Evolutionary conservation across 345 rosid genomes (phyloP).

Genomic region (Cardiospermum halicacabum): DNA sequence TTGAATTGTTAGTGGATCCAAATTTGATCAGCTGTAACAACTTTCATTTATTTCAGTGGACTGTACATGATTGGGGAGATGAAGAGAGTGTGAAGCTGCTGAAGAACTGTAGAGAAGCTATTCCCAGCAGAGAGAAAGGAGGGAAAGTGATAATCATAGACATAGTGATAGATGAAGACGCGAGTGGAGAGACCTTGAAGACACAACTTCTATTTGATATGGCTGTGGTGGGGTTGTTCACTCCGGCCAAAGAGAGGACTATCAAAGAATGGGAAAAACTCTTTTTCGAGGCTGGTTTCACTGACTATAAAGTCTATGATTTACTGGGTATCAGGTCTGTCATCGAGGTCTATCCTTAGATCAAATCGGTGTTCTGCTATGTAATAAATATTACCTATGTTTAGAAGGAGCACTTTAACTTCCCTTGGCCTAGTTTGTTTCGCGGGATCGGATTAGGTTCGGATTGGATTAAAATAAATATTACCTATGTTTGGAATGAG

Average conservation of each 20-base stretch:
- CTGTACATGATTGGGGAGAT: conserved; percentile 8
- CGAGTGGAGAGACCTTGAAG: conserved; percentile 17
- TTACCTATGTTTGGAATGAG: too few species aligned
- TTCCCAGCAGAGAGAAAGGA: background rate
- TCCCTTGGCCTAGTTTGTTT: too few species aligned
- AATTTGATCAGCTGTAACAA: too few species aligned
- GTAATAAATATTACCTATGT: too few species aligned
- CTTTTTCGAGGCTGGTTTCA: conserved; percentile 32
- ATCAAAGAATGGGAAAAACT: conserved; percentile 41
- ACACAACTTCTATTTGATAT: conserved; percentile 37
- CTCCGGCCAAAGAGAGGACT: conserved; percentile 29
- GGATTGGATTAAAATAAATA: too few species aligned
- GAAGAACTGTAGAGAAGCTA: conserved; percentile 5
- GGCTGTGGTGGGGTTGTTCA: conserved; percentile 26
- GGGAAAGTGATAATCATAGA: conserved; percentile 21
- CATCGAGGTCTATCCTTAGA: conserved; percentile 52
- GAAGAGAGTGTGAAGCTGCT: conserved; percentile 7
- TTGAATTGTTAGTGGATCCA: too few species aligned
- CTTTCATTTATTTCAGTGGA: conserved; percentile 14
- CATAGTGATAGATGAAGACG: background rate
- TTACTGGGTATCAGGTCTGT: conserved; percentile 40
- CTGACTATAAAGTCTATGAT: conserved; percentile 31
- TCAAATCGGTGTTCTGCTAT: too few species aligned
- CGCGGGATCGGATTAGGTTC: too few species aligned
- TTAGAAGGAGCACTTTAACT: too few species aligned